A percentile compares a stretch with the other conserved stretches of the same genome.
These are phyloP conservation scores for Diplocarpon rosae DNA, from an alignment of 2,329 filamentous ascomycete species.

Conservation along the genomic window DNA sequence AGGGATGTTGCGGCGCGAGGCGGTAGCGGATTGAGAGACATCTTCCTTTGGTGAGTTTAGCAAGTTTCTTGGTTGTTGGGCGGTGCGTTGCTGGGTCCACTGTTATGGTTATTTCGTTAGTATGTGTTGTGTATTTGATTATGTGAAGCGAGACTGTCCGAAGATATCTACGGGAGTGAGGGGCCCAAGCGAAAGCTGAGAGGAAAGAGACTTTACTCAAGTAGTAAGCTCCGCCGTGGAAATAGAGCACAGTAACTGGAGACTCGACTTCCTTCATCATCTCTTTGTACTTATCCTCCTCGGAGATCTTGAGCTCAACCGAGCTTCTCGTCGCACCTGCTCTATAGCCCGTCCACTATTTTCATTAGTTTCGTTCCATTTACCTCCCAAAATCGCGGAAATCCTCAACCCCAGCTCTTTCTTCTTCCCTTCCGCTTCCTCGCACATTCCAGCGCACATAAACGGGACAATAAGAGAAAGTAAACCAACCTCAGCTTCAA, in stretches of 20 bases:
- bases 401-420: neutral
- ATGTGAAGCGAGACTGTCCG: too few relatives aligned
- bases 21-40: constrained; percentile 55
- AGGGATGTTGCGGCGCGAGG: constrained; percentile 62
- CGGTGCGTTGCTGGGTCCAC: constrained; percentile 60
- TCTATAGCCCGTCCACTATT: constrained; percentile 58
- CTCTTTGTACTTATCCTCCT: constrained; percentile 51
- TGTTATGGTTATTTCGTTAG: neutral
- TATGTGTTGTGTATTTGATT: neutral
- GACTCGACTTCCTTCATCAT: constrained; percentile 58
- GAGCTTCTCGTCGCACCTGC: constrained; percentile 39
- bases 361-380: neutral
- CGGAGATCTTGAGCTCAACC: constrained; percentile 43
- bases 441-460: too few relatives aligned
- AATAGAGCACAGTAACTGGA: constrained; percentile 56
- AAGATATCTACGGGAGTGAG: too few relatives aligned
- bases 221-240: constrained; percentile 68
- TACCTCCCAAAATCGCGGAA: neutral
- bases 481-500: constrained; percentile 46
- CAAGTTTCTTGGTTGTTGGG: constrained; percentile 44
- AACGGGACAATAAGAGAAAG: too few relatives aligned
- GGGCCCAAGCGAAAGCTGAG: too few relatives aligned
- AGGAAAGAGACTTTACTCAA: constrained; percentile 30
- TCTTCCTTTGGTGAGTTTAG: constrained; percentile 54
- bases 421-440: too few relatives aligned